These are phyloP conservation scores for Viola pubescens DNA, from an alignment of 441 rosid genomes.

Conservation along the genomic window DNA sequence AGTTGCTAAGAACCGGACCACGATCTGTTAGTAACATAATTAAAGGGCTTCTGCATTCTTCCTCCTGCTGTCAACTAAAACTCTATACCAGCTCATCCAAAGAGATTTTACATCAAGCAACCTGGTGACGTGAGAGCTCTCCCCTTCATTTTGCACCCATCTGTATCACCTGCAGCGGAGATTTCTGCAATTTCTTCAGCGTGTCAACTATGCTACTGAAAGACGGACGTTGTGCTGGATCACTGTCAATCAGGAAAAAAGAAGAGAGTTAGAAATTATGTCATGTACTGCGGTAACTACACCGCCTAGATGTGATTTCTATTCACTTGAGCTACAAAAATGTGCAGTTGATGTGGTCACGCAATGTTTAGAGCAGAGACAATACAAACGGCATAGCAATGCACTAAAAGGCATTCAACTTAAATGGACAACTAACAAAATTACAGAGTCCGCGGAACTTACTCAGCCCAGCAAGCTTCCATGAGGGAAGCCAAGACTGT, in stretches of 20 bases:
- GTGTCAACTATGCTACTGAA: conserved; percentile 54
- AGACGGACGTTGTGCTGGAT: conserved; percentile 68
- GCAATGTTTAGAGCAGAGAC: no score
- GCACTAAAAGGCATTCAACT: background rate
- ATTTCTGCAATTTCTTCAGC: conserved; percentile 74
- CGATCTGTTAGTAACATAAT: conserved; percentile 17
- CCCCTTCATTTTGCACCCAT: conserved; percentile 37
- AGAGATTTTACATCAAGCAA: background rate
- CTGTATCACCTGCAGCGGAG: conserved; percentile 56
- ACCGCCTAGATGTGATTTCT: no score
- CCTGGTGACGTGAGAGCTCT: background rate
- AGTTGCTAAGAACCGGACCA: conserved; percentile 24
- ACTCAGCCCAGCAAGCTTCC: conserved; percentile 98
- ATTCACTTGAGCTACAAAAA: no score
- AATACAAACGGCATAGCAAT: background rate
- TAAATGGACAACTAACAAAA: background rate
- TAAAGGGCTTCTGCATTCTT: conserved; percentile 2
- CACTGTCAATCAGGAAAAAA: conserved; percentile 30
- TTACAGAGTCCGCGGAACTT: conserved; percentile 17
- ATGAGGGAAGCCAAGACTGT: conserved; percentile 73
- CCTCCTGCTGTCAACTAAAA: background rate
- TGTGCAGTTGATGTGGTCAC: no score
- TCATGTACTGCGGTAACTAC: no score
- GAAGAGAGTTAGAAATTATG: background rate
- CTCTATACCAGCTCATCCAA: conserved; percentile 5